Conservation (phyloP, 2,329 filamentous ascomycete species). For the Helotiales sp. region DNA sequence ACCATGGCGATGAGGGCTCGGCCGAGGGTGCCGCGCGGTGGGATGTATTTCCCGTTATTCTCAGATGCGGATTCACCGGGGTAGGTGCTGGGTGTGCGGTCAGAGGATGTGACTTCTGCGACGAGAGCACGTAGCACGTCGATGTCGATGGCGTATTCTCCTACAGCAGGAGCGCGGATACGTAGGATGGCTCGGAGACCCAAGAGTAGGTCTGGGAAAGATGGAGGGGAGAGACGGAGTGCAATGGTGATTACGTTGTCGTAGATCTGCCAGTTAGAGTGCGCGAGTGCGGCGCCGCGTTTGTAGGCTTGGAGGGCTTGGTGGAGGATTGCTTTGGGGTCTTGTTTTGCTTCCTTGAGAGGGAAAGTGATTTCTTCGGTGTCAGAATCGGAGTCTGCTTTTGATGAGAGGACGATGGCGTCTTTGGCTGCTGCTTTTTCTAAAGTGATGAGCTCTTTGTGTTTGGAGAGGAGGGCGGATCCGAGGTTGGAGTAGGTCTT, state of each 20-base stretch:
- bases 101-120: slow-evolving; percentile 65
- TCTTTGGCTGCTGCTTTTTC: slow-evolving; percentile 41
- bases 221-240: slow-evolving; percentile 75
- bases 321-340: slow-evolving; percentile 56
- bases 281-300: slow-evolving; percentile 80
- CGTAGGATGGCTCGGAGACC: slow-evolving; percentile 77
- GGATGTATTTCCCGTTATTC: slow-evolving; percentile 45
- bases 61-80: slow-evolving; percentile 27
- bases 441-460: slow-evolving; percentile 53
- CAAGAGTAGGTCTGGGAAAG: slow-evolving; percentile 75
- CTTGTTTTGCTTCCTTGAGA: slow-evolving; percentile 37
- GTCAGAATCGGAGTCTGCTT: slow-evolving; percentile 42
- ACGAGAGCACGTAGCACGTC: slow-evolving; percentile 75
- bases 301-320: slow-evolving; percentile 87
- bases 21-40: slow-evolving; percentile 62
- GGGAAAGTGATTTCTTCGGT: slow-evolving; percentile 26
- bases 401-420: slow-evolving; percentile 32
- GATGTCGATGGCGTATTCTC: slow-evolving; percentile 79
- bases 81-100: slow-evolving; percentile 46
- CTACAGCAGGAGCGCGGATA: slow-evolving; percentile 67
- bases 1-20: slow-evolving; percentile 72
- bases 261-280: slow-evolving; percentile 93
- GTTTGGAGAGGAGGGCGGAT: slow-evolving; percentile 76
- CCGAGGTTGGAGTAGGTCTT: slow-evolving; percentile 96
- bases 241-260: slow-evolving; percentile 92